phyloP scores from a whole-genome alignment of 169 alveolate genomes.

The Eimeria necatrix region DNA sequence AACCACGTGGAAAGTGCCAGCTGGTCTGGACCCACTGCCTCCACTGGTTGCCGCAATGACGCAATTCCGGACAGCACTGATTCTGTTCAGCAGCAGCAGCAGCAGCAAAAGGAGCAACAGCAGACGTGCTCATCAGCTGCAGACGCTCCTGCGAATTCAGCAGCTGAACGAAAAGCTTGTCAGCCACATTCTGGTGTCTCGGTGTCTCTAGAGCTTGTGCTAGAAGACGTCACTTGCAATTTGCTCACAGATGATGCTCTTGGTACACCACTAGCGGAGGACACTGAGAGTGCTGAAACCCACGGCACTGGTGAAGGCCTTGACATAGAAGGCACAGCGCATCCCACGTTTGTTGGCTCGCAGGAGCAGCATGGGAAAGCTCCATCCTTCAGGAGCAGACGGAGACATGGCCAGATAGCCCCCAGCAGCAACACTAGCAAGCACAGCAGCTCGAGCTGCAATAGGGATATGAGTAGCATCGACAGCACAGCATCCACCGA shows the following conservation, averaged over 20 bases:
- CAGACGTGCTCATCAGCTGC: background rate
- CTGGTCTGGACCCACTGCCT: conserved; percentile 13
- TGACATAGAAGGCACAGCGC: conserved; percentile 3
- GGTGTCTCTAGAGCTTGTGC: conserved; percentile 42
- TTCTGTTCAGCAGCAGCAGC: conserved; percentile 1
- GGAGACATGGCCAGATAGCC: background rate
- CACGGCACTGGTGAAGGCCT: background rate
- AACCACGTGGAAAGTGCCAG: background rate
- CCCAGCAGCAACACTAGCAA: background rate
- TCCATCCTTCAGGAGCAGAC: background rate
- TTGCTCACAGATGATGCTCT: conserved; percentile 63
- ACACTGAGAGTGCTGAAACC: background rate
- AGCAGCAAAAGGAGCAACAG: conserved; percentile 29
- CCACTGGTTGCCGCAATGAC: background rate
- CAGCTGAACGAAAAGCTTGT: conserved; percentile 2
- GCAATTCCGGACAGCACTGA: background rate
- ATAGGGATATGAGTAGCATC: conserved; percentile 50
- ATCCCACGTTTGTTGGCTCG: conserved; percentile 33
- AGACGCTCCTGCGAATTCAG: background rate
- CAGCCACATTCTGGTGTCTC: conserved; percentile 14
- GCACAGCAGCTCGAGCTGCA: conserved; percentile 57
- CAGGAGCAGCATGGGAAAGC: conserved; percentile 24
- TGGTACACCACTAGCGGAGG: conserved; percentile 11
- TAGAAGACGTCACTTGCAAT: conserved; percentile 71
- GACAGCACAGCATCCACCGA: conserved; percentile 47